Percentiles rank a stretch among this genome's conserved stretches.
Evolutionary conservation across 2,329 filamentous ascomycete species (phyloP).

Genomic region (Fusarium kyushuense): DNA sequence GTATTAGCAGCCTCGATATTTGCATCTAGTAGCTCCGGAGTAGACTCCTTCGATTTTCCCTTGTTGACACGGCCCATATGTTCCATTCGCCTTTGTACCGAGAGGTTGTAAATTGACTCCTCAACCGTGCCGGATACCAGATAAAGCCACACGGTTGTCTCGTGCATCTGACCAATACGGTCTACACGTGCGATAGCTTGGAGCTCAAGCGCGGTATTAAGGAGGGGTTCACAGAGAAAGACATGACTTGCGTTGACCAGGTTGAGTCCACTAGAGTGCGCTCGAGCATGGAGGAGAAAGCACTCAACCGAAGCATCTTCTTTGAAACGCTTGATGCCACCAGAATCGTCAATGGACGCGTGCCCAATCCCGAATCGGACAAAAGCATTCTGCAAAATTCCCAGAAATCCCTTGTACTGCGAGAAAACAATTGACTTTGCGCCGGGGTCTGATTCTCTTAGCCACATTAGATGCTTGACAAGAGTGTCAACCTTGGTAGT

Average conservation of each 20-base stretch:
- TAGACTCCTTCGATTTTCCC: constrained; percentile 56
- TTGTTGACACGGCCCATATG: constrained; percentile 70
- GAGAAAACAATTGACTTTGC: constrained; percentile 96
- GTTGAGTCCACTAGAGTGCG: constrained; percentile 89
- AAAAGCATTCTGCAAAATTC: constrained; percentile 78
- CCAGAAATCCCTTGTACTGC: constrained; percentile 84
- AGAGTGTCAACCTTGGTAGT: constrained; percentile 92
- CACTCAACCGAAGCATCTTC: constrained; percentile 79
- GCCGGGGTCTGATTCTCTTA: constrained; percentile 84
- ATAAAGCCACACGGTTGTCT: constrained; percentile 96
- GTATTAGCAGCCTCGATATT: constrained; percentile 86
- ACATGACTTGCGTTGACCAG: constrained; percentile 94
- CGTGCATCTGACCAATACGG: constrained; percentile 87
- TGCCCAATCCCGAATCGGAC: constrained; percentile 77
- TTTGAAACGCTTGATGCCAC: constrained; percentile 82
- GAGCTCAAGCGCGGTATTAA: constrained; percentile 93
- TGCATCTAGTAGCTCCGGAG: constrained; percentile 66
- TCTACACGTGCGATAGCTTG: constrained; percentile 96
- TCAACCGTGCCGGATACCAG: constrained; percentile 92
- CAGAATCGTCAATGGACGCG: constrained; percentile 74
- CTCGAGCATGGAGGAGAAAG: constrained; percentile 89
- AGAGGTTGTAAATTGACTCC: constrained; percentile 89
- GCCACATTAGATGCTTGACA: constrained; percentile 84
- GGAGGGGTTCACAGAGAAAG: constrained; percentile 91
- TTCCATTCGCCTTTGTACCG: constrained; percentile 79